Percentiles rank a stretch among this genome's conserved stretches.
These are phyloP conservation scores for Penicillium goetzii DNA, from an alignment of 495 filamentous ascomycete species.

Conservation along the genomic window DNA sequence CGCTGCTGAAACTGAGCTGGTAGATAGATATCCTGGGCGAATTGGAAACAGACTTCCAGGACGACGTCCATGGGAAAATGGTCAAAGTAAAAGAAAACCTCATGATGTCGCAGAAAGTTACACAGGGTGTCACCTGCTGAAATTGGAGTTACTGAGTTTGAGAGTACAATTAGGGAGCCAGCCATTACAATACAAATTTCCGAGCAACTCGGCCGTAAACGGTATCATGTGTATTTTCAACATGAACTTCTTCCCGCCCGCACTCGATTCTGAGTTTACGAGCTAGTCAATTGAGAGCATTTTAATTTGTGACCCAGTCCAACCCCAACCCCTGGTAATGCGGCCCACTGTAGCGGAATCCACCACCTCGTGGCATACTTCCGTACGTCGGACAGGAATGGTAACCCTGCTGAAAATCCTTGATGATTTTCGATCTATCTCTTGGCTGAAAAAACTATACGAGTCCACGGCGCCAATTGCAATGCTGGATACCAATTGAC, in stretches of 20 bases:
- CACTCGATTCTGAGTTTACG: background rate
- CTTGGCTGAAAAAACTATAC: background rate
- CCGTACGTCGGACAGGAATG: constrained; percentile 7
- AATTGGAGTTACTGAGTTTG: background rate
- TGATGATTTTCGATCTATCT: constrained; percentile 11
- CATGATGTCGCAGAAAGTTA: background rate
- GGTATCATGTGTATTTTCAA: background rate
- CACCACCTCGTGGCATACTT: constrained; percentile 20
- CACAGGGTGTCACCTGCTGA: background rate
- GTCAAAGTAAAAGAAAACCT: background rate
- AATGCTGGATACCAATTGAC: background rate
- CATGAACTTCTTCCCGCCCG: background rate
- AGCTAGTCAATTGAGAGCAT: background rate
- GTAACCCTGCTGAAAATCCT: constrained; percentile 1
- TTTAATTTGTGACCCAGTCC: background rate
- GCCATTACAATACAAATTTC: background rate
- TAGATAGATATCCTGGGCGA: background rate
- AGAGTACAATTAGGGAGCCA: background rate
- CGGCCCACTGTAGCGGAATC: constrained; percentile 19
- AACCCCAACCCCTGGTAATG: constrained; percentile 7
- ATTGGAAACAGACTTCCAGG: background rate
- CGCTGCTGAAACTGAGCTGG: constrained; percentile 11
- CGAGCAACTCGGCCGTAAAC: background rate
- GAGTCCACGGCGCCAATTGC: background rate
- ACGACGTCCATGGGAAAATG: background rate